A percentile compares a stretch with the other conserved stretches of the same genome.
Conservation (phyloP, 2,329 filamentous ascomycete species). For the Cryoendolithus antarcticus region DNA sequence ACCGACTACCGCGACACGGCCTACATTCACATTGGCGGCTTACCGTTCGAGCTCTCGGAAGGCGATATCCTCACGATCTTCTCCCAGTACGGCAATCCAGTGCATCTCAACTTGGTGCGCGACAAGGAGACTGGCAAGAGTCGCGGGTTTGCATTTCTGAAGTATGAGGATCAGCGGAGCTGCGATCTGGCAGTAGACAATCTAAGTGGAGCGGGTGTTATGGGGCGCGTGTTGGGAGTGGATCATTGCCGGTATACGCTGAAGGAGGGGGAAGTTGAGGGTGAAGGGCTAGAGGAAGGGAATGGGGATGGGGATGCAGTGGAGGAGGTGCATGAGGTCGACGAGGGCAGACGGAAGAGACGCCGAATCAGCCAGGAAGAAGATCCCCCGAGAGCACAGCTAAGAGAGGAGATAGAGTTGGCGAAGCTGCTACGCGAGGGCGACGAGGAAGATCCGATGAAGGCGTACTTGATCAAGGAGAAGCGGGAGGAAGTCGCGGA, state of each 20-base stretch:
- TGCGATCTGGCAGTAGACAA: conserved; percentile 96
- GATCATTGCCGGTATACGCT: conserved; percentile 89
- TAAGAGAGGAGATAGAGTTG: conserved; percentile 74
- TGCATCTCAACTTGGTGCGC: conserved; percentile 80
- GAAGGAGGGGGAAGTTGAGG: conserved; percentile 52
- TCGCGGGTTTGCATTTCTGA: conserved; percentile 87
- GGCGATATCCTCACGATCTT: conserved; percentile 95
- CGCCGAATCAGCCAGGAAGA: conserved; percentile 29
- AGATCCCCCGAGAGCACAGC: conserved; percentile 43
- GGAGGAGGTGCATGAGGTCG: conserved; percentile 38
- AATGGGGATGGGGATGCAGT: conserved; percentile 29
- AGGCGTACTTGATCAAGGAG: conserved; percentile 73
- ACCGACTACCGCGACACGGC: conserved; percentile 95
- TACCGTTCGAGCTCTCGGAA: conserved; percentile 85
- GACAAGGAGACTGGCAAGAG: conserved; percentile 96
- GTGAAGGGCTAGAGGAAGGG: conserved; percentile 29
- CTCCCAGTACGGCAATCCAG: conserved; percentile 91
- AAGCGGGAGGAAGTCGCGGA: conserved; percentile 79
- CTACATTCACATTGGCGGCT: conserved; percentile 88
- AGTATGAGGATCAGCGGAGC: conserved; percentile 96
- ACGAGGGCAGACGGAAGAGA: conserved; percentile 34
- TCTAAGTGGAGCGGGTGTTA: conserved; percentile 70
- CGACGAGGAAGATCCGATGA: conserved; percentile 97
- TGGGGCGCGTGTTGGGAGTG: conserved; percentile 69
- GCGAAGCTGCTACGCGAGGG: conserved; percentile 56